These are phyloP conservation scores for Epichloe brachyelytri DNA, from an alignment of 2,329 filamentous ascomycete genomes.

Conservation along the genomic window DNA sequence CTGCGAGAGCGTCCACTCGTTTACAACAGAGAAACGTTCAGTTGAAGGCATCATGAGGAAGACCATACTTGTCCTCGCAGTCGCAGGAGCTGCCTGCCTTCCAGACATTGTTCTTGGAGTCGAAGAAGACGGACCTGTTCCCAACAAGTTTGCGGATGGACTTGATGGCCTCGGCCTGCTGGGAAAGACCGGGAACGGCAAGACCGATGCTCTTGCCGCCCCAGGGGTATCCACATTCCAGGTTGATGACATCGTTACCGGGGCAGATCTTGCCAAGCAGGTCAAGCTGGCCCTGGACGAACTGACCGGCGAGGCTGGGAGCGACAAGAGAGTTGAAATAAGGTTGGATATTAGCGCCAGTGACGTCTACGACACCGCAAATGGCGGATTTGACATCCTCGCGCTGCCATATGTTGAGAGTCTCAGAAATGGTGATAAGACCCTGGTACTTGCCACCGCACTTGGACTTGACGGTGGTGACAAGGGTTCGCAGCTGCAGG, in stretches of 20 bases:
- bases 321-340: constrained; percentile 68
- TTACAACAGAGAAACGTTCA: not conserved
- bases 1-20: not conserved
- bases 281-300: constrained; percentile 61
- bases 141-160: constrained; percentile 56
- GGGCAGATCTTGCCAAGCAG: constrained; percentile 59
- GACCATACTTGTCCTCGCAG: constrained; percentile 76
- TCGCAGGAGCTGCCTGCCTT: constrained; percentile 56
- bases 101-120: constrained; percentile 67
- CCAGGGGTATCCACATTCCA: constrained; percentile 86
- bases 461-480: constrained; percentile 49
- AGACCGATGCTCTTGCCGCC: constrained; percentile 55
- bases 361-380: constrained; percentile 63
- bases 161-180: constrained; percentile 63
- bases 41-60: constrained; percentile 10
- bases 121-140: constrained; percentile 66
- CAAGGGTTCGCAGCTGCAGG: constrained; percentile 53
- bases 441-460: constrained; percentile 61
- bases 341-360: constrained; percentile 80
- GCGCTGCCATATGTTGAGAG: constrained; percentile 64
- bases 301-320: constrained; percentile 57
- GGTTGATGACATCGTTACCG: constrained; percentile 61
- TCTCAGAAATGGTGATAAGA: constrained; percentile 73
- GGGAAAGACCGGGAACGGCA: constrained; percentile 50
- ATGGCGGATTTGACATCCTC: constrained; percentile 42